A percentile compares a stretch with the other conserved stretches of the same genome.
phyloP scores from a whole-genome alignment of 2,329 filamentous ascomycete species.

The Verticillium nubilum region DNA sequence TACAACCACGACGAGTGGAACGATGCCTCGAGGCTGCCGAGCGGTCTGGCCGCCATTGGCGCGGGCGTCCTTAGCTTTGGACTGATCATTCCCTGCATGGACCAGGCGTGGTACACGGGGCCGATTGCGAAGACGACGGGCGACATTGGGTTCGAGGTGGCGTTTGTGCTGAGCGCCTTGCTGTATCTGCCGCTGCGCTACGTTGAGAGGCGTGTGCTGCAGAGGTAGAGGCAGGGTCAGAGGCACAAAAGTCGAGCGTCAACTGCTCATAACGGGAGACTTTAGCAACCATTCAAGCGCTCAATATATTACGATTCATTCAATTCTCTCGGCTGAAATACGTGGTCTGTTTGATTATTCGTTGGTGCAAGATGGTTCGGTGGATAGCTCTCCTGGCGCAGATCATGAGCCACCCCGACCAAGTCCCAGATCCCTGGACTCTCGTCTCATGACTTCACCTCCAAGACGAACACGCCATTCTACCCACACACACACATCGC shows the following conservation, averaged over 20 bases:
- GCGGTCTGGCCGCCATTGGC: constrained; percentile 39
- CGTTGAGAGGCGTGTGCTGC: constrained; percentile 31
- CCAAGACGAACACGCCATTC: not conserved
- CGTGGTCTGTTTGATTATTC: too few species aligned
- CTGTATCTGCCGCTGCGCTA: constrained; percentile 42
- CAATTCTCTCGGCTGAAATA: too few species aligned
- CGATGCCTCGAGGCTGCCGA: constrained; percentile 35
- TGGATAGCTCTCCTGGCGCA: too few species aligned
- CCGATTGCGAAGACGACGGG: constrained; percentile 55
- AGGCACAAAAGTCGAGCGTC: not conserved
- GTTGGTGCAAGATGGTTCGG: too few species aligned
- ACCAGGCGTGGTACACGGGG: constrained; percentile 55
- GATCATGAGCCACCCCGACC: too few species aligned
- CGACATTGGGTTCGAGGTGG: constrained; percentile 62
- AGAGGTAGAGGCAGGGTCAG: not conserved
- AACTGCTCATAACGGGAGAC: not conserved
- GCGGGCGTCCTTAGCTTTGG: constrained; percentile 40
- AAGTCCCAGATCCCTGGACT: too few species aligned
- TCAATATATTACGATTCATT: not conserved
- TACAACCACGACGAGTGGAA: constrained; percentile 45
- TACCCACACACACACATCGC: not conserved
- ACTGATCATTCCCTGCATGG: constrained; percentile 54
- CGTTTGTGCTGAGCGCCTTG: constrained; percentile 44
- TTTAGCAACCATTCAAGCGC: not conserved
- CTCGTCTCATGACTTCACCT: not conserved